Base-by-base conservation (phyloP, 495 filamentous ascomycete genomes). In the Tetracladium marchalianum region DNA sequence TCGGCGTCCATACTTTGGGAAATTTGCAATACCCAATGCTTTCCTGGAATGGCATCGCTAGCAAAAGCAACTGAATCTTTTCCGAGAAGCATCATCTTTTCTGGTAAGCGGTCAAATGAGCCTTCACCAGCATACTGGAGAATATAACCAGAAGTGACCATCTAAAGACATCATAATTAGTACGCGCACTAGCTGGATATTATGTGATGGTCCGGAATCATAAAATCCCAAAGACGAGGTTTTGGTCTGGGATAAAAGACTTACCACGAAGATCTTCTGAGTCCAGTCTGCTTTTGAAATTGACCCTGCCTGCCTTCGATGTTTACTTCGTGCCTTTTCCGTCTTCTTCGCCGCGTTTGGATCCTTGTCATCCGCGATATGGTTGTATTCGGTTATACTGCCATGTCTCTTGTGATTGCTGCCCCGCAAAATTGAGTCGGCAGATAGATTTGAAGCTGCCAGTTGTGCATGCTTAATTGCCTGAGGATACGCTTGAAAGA, bases 401-500 rank as follows among this genome's bases (percentile, higher is more conserved):
- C 60, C 51, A 52, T 59, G 72, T 52, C 60, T 60, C 46, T 68
- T 72, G 50, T 73, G 63, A 37, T 69, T 65, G 55, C 77, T 66
- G 51, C 78, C 60, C 19, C 85, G 81, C 17, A 90, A 57, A 22
- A 95, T 78, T 6, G 65, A 61, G 47, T 78, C 78, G 43, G 69
- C 67, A 24, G 73, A 70, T 17, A 67, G 48, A 37, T 68, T 72
- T 32, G 66, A 73, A 45, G 70, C 72, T 34, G 71, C 70, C 32
- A 78, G 64, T 42, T 66, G 67, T 9, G 70, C 64, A 53, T 72
- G 66, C 54, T 74, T 72, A 43, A 77, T 77, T 8, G 89, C 78
- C 61, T 95, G 90, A 1, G 88, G 83, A 60, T 87, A 95, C n/a
- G 87, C 87, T 57, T 93, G 80, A 64, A 89, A 95, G 6, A 96